These are phyloP conservation scores for Marasmius oreades DNA, from an alignment of 1,284 basidiomycete genomes.

Conservation along the genomic window DNA sequence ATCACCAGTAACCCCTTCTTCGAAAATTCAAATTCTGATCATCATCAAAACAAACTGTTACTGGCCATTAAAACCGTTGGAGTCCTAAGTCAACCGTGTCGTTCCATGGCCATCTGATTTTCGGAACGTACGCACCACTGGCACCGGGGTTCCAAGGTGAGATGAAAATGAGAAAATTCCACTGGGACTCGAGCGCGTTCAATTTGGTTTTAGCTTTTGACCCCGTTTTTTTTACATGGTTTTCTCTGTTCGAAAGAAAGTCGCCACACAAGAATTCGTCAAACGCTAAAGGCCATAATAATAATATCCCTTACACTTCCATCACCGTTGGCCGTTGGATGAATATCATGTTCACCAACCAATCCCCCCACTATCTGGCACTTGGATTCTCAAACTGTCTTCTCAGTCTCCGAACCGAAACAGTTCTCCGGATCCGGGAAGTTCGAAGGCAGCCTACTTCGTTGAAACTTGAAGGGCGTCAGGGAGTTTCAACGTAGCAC, in stretches of 20 bases:
- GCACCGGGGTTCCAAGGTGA: not conserved
- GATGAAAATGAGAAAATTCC: not conserved
- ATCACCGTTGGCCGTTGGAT: constrained; percentile 2
- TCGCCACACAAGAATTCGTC: not conserved
- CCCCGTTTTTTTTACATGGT: not conserved
- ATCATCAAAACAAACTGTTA: not conserved
- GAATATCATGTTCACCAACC: not conserved
- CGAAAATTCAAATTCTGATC: not conserved
- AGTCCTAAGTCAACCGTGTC: not conserved
- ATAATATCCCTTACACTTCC: constrained; percentile 1
- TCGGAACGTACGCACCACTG: not conserved
- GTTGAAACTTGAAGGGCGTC: not conserved
- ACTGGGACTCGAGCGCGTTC: no score
- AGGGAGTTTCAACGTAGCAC: not conserved
- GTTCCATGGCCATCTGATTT: constrained; percentile 4
- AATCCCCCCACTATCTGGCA: not conserved
- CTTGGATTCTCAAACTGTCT: not conserved
- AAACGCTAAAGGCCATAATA: not conserved
- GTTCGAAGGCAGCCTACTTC: not conserved
- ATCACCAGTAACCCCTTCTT: not conserved
- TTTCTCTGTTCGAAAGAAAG: not conserved
- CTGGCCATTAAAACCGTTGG: not conserved
- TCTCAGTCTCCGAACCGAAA: no score
- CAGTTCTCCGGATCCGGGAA: not conserved
- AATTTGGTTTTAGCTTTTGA: no score